Evolutionary conservation across 2,329 filamentous ascomycete genomes (phyloP), one percentile per base, ranked within the genome.

Genomic region (Fusarium tupiense): DNA sequence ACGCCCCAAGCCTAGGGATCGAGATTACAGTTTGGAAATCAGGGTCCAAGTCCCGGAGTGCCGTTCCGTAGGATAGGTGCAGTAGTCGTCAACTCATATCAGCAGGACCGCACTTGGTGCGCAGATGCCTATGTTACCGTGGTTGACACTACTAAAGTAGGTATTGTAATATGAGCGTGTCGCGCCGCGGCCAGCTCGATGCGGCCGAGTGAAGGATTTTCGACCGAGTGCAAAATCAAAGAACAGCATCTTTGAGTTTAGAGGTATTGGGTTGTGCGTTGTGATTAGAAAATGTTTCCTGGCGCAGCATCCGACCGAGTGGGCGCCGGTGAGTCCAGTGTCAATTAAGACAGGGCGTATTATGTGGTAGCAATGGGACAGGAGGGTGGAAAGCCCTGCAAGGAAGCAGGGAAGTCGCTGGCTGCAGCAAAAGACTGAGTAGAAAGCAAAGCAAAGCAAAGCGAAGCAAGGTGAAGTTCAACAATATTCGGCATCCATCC

Each of bases 11-110:
- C 44, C 47, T 63, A 52, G 69, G 71, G 70, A 82, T 82, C 79
- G 80, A 81, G 79, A 78, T 78, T 77, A 71, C 70, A 71, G 70
- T 73, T 77, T 67, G 73, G 75, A 72, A 77, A 78, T 80, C 77
- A 79, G 76, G 79, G 79, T 79, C 76, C 74, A 77, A 68, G 74
- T 56, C 71, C 65, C 69, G 71, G 71, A 76, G 71, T 54, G 56
- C 33, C 40, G 65, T 73, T 72, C 69, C 73, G 67, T 43, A 33
- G 58, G 44, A 69, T 52, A 73, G 52, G 56, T 73, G 58, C 58
- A 69, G 52, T 70, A 64, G 50, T 35, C 44, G 57, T 57, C 35
- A 64, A 61, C 26, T 64, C 66, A 62, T 35, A 35, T 57, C 33
- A 49, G 65, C 37, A 62, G 40, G 67, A 31, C 37, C 43, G 49